Base-by-base conservation (phyloP, 441 rosid species). In the Gossypium trilobum region DNA sequence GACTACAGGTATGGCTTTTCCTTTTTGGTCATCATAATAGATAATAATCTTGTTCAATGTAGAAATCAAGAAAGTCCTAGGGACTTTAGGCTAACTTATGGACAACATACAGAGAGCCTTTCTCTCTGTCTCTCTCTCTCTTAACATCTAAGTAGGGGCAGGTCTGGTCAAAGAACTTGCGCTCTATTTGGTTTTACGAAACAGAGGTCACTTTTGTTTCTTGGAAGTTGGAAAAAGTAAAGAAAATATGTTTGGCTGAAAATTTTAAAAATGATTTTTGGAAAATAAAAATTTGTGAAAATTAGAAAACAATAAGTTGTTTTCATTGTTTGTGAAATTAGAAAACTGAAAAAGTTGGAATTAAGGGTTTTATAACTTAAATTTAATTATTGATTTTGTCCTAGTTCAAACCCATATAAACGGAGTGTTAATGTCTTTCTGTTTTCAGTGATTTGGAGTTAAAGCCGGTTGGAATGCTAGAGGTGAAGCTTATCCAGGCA, bases 401-500 rank as follows among this genome's bases (percentile, higher is more conserved):
- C 9, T 33, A 33, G 39, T 33, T 33, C 39, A 33, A 33, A 33
- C 39, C 39, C 9, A 33, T 33, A 33, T 33, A 33, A 33, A 33
- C 0, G 39, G 39, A 33, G 39, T 33, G 73, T 31, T 67, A 39
- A 59, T 75, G 5, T 64, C 73, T 74, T 65, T 80, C 36, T 64
- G 63, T 70, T 63, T 74, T 27, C 73, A 95, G 99, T 78, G 89
- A 87, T 77, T 82, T 95, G 77, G 97, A 89, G 83, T 77, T 91
- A 74, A 92, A 95, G 83, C 96, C 99, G 14, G 91, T 85, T 52
- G 99, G 99, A 73, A 85, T 76, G 44, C 79, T 95, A 81, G 99
- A 95, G 72, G 99, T 91, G 84, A 95, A 91, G 87, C 96, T 95
- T 75, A 88, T 95, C 76, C 99, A 91, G 81, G 99, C 92, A 8